Evolutionary conservation across 139 green algal species (phyloP), one percentile per base, ranked within the genome.

Genomic region (Trebouxia sp.): DNA sequence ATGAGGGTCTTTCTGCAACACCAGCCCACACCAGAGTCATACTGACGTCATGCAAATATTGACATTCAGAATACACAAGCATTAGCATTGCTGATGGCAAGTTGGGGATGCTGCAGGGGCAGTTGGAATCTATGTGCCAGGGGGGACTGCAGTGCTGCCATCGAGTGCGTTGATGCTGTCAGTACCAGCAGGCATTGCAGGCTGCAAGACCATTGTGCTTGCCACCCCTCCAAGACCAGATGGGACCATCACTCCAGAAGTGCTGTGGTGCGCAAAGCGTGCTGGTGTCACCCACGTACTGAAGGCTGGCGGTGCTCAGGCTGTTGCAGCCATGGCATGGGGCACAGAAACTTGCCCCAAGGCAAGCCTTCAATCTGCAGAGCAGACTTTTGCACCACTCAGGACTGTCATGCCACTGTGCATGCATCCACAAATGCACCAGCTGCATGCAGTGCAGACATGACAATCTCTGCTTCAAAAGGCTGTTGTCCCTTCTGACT

Each of bases 61-160:
- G n/a, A n/a, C n/a, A n/a, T n/a, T n/a, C n/a, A n/a, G n/a, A n/a
- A n/a, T n/a, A n/a, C n/a, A n/a, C n/a, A n/a, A n/a, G n/a, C n/a
- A n/a, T n/a, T n/a, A n/a, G n/a, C n/a, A 72, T 32, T 65, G 62
- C 41, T 69, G 39, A 7, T 37, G 50, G 48, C 32, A 56, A 28
- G 9, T n/a, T n/a, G 5, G 0, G 10, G 30, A 48, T 26, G 3
- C 28, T 81, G 32, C 74, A 86, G 87, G 80, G 28, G 79, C 88
- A 0, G 96, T 99, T 28, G 97, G 97, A 8, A 72, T 99, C 38
- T 99, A 99, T 83, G 95, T 99, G 11, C 97, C 97, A 0, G 97
- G 97, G 10, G 97, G 97, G 58, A 98, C 94, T 17, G 97, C 97
- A 0, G 93, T 99, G 65, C 91, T 99, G 76, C 97, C 97, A 28